These are phyloP conservation scores for Pseudomassariella vexata DNA, from an alignment of 2,329 filamentous ascomycete species.

Conservation along the genomic window DNA sequence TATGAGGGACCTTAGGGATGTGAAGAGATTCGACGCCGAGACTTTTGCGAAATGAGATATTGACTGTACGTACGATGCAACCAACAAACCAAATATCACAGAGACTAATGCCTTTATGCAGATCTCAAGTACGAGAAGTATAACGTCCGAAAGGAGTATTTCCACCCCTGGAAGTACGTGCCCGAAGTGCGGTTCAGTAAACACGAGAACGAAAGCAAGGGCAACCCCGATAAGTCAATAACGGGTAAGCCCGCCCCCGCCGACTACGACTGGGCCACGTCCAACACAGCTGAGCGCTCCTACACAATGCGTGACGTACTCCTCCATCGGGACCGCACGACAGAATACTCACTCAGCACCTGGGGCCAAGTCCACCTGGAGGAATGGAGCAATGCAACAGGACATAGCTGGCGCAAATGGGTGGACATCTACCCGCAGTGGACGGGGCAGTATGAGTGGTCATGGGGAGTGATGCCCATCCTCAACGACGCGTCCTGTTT, in stretches of 20 bases:
- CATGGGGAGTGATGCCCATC: constrained; percentile 27
- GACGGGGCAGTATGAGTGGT: constrained; percentile 17
- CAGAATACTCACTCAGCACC: constrained; percentile 46
- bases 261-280: constrained; percentile 44
- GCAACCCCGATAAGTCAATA: constrained; percentile 23
- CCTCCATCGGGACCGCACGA: constrained; percentile 33
- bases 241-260: constrained; percentile 34
- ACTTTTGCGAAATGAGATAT: constrained; percentile 54
- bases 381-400: constrained; percentile 41
- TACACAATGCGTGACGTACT: constrained; percentile 46
- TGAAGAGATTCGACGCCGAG: constrained; percentile 51
- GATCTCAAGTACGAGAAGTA: constrained; percentile 57
- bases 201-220: too few relatives aligned
- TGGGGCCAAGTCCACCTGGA: constrained; percentile 47
- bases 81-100: neutral
- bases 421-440: constrained; percentile 33
- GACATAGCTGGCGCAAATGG: constrained; percentile 41
- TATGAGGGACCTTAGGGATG: constrained; percentile 52
- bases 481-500: constrained; percentile 43
- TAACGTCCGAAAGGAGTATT: constrained; percentile 28
- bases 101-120: constrained; percentile 8
- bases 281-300: constrained; percentile 41
- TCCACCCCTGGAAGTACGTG: constrained; percentile 31
- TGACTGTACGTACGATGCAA: constrained; percentile 34
- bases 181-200: constrained; percentile 26